Evolutionary conservation across 257 asterid genomes (phyloP).

Genomic region (Petunia axillaris): DNA sequence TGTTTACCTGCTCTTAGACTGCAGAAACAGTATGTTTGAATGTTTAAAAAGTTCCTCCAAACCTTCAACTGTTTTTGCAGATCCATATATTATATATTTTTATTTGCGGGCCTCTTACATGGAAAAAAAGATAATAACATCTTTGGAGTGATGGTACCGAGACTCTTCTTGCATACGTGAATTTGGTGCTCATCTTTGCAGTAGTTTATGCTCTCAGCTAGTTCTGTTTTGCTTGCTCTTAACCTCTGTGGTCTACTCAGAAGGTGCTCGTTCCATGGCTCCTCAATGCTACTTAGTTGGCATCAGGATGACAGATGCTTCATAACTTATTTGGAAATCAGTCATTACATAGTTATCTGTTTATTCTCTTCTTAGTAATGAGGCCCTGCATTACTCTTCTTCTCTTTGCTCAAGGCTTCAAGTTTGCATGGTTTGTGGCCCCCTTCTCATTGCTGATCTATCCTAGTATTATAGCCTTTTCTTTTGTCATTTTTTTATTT

Average conservation of each 20-base stretch:
- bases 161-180: slow-evolving; percentile 4
- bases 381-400: neutral
- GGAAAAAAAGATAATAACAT: neutral
- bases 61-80: neutral
- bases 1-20: slow-evolving; percentile 9
- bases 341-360: slow-evolving; percentile 18
- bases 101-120: neutral
- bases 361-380: neutral
- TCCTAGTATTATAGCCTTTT: neutral
- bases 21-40: slow-evolving; percentile 15
- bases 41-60: slow-evolving; percentile 15
- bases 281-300: neutral
- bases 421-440: neutral
- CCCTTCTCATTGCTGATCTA: slow-evolving; percentile 1
- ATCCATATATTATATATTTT: neutral
- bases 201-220: slow-evolving; percentile 3
- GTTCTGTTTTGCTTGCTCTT: neutral
- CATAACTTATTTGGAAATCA: slow-evolving; percentile 6
- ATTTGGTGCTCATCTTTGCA: neutral
- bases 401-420: neutral
- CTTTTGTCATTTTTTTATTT: neutral
- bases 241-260: slow-evolving; percentile 10
- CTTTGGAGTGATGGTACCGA: slow-evolving; percentile 9
- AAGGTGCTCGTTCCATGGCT: neutral
- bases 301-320: neutral